These are phyloP conservation scores for Cymbopogon flexuosus DNA, from an alignment of 202 grass and related monocot species.

Conservation along the genomic window DNA sequence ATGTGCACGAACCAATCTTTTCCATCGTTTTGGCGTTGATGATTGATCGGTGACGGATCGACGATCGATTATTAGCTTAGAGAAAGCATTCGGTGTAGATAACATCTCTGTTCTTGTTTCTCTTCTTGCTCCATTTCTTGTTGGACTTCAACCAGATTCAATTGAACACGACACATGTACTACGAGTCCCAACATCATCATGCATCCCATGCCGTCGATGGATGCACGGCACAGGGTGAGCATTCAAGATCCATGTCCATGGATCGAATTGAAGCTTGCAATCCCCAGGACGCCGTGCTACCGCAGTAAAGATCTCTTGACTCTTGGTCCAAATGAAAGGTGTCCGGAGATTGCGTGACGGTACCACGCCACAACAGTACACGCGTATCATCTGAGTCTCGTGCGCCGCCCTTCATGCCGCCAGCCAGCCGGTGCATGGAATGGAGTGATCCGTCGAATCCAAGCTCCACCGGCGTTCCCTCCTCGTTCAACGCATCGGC, in stretches of 20 bases:
- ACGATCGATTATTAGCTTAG: not conserved
- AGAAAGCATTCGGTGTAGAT: constrained; percentile 28
- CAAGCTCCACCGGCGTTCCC: not conserved
- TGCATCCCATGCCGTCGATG: not conserved
- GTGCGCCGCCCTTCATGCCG: not conserved
- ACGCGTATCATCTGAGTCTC: not conserved
- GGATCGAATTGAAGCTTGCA: not conserved
- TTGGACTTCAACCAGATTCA: not conserved
- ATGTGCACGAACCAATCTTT: not conserved
- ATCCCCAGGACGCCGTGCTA: not conserved
- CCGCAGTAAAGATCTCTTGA: not conserved
- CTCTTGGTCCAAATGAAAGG: not conserved
- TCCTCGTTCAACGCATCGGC: not conserved
- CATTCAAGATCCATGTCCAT: not conserved
- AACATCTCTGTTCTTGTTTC: not conserved
- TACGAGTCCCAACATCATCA: not conserved
- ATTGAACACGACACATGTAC: not conserved
- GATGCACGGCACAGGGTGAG: not conserved
- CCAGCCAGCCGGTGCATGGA: not conserved
- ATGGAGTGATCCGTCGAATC: not conserved
- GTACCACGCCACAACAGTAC: not conserved
- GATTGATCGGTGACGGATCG: not conserved
- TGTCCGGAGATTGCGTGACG: not conserved
- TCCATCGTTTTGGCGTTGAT: not conserved
- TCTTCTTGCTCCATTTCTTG: not conserved